Conservation (phyloP, 2,329 filamentous ascomycete species). For the Fusarium cicatricum region DNA sequence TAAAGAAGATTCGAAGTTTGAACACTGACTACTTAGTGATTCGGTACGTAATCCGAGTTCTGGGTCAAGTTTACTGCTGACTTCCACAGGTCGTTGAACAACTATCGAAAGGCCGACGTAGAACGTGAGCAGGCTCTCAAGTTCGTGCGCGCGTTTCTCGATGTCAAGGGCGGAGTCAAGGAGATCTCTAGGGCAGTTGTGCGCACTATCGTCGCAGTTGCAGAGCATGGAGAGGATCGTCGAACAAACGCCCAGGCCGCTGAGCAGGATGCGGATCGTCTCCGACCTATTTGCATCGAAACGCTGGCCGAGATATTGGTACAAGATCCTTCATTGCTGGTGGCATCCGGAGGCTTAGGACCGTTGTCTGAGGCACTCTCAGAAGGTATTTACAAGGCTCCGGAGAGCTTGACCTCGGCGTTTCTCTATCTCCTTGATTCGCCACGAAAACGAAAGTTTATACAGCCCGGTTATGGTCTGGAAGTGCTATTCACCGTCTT, state of each 20-base stretch:
- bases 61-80: conserved; percentile 11
- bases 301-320: conserved; percentile 92
- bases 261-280: conserved; percentile 82
- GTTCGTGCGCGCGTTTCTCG: conserved; percentile 92
- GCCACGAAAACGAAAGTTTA: conserved; percentile 79
- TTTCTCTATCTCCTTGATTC: conserved; percentile 90
- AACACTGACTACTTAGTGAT: conserved; percentile 95
- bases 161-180: conserved; percentile 89
- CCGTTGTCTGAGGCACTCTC: conserved; percentile 91
- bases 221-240: conserved; percentile 86
- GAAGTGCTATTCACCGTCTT: conserved; percentile 92
- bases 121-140: conserved; percentile 97
- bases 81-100: conserved; percentile 75
- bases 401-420: conserved; percentile 86
- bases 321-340: conserved; percentile 81
- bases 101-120: conserved; percentile 95
- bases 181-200: conserved; percentile 90
- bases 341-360: conserved; percentile 83
- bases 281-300: conserved; percentile 90
- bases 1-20: conserved; percentile 85
- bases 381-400: conserved; percentile 90
- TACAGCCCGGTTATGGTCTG: conserved; percentile 89
- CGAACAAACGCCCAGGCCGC: conserved; percentile 72
- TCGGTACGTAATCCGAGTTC: conserved; percentile 43
- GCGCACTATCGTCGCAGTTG: conserved; percentile 88